Conservation (phyloP, 176 grass and related monocot genomes). For the Pontederia paniculata region DNA sequence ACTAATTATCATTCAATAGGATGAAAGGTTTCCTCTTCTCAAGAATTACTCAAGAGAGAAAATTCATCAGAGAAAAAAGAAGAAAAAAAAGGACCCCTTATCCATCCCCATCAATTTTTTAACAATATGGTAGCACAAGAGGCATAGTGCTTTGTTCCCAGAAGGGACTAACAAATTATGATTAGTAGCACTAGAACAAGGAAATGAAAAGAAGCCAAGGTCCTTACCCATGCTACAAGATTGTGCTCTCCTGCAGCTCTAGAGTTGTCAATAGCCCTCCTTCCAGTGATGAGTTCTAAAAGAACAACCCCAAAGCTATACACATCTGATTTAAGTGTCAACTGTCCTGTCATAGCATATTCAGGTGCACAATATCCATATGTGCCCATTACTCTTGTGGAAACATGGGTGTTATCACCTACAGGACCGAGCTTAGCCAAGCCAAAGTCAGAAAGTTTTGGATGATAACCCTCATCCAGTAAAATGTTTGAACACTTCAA, state of each 20-base stretch:
- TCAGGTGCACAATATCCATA: conserved; percentile 58
- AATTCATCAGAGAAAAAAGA: background rate
- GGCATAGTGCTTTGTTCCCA: too few species aligned
- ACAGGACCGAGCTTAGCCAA: conserved; percentile 48
- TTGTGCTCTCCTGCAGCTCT: conserved; percentile 42
- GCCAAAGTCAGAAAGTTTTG: conserved; percentile 52
- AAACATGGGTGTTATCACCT: conserved; percentile 52
- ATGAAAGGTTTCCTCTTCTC: background rate
- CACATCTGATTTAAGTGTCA: conserved; percentile 50
- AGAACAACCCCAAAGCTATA: conserved; percentile 54
- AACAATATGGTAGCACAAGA: background rate
- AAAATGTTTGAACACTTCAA: conserved; percentile 60
- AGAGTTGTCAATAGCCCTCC: conserved; percentile 46
- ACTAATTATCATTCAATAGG: too few species aligned
- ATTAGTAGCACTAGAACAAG: background rate
- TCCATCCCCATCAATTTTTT: too few species aligned
- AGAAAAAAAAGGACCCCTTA: background rate
- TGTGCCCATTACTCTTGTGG: conserved; percentile 59
- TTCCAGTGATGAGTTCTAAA: conserved; percentile 40
- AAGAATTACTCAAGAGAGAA: background rate
- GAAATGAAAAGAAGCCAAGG: background rate
- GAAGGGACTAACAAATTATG: background rate
- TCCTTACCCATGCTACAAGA: conserved; percentile 52
- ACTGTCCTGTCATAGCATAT: conserved; percentile 46
- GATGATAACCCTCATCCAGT: conserved; percentile 35